Conservation (phyloP, 176 grass and related monocot species). For the Carex myosuroides region DNA sequence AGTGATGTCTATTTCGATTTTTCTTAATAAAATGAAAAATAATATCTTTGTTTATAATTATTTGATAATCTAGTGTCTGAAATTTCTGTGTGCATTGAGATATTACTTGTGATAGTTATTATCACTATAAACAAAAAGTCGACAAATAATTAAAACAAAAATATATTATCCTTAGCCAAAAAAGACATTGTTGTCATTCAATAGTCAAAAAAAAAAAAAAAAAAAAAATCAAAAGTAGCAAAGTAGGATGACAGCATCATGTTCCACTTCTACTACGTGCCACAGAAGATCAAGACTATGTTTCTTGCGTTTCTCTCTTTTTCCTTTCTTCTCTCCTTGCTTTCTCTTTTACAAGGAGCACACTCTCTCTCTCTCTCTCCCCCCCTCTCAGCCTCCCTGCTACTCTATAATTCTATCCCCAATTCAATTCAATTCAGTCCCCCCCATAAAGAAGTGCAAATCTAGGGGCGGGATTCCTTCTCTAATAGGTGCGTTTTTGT, state of each 20-base stretch:
- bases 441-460: no score
- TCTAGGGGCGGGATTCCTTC: not conserved
- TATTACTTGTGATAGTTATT: no score
- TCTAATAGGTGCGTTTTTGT: conserved; percentile 1
- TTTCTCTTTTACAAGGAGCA: conserved; percentile 14
- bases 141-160: no score
- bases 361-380: not conserved
- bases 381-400: not conserved
- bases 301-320: conserved; percentile 15
- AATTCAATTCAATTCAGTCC: conserved; percentile 2
- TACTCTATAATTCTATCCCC: conserved; percentile 1
- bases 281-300: conserved; percentile 7
- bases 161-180: no score
- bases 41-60: no score
- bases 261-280: not conserved
- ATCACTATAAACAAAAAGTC: no score
- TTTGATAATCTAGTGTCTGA: no score
- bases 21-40: no score
- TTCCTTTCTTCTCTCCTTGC: conserved; percentile 18
- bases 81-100: no score
- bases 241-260: not conserved
- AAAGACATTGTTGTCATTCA: no score
- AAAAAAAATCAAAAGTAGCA: not conserved
- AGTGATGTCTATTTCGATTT: no score
- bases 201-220: no score